Evolutionary conservation across 202 grass and related monocot species (phyloP).

Genomic region (Schoenoplectus triqueter): DNA sequence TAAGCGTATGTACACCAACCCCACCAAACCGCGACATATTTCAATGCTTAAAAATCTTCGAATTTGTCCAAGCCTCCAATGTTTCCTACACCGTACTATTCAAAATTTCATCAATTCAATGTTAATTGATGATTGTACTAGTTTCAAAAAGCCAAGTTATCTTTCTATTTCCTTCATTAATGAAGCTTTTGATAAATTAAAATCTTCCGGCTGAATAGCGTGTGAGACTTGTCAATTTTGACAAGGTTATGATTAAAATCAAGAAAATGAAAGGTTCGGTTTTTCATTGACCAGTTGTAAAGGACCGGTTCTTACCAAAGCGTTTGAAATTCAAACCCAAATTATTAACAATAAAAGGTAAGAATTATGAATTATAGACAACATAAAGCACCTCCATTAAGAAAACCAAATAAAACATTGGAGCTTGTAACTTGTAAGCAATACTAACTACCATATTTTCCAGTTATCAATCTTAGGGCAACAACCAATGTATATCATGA

Average conservation of each 20-base stretch:
- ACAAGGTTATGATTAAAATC: neutral
- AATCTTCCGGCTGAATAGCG: neutral
- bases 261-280: neutral
- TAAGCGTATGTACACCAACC: conserved; percentile 9
- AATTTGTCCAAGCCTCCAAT: neutral
- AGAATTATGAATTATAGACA: neutral
- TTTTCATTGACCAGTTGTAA: neutral
- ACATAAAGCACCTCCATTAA: neutral
- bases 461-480: neutral
- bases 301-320: conserved; percentile 18
- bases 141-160: neutral
- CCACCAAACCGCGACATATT: conserved; percentile 12
- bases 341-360: neutral
- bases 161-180: conserved; percentile 16
- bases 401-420: neutral
- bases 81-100: neutral
- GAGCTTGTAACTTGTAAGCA: neutral
- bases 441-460: neutral
- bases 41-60: neutral
- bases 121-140: neutral
- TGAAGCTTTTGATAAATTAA: neutral
- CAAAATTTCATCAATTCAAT: conserved; percentile 22
- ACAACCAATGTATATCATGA: neutral
- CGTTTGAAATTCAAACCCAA: neutral
- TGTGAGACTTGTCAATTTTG: conserved; percentile 5